Evolutionary conservation across 352 stramenopile genomes (phyloP).

Genomic region (Pythium rishiriense): DNA sequence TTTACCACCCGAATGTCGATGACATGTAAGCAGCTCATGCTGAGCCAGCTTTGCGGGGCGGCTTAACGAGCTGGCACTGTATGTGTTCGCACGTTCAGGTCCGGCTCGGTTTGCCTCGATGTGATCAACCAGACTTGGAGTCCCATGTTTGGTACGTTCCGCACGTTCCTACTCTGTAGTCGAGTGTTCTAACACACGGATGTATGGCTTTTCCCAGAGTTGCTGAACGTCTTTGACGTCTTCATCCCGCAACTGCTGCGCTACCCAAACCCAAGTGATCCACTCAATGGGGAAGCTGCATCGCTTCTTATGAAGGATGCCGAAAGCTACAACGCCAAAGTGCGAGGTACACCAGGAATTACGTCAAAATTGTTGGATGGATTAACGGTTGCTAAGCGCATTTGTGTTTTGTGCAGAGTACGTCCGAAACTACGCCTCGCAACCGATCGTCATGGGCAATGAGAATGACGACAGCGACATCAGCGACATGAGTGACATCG

Average conservation of each 20-base stretch:
- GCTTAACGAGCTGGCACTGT: slow-evolving; percentile 8
- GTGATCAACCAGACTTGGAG: slow-evolving; percentile 96
- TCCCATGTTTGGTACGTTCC: slow-evolving; percentile 87
- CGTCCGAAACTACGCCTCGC: slow-evolving; percentile 74
- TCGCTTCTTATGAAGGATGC: slow-evolving; percentile 89
- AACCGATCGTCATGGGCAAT: slow-evolving; percentile 72
- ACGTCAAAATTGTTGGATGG: background rate
- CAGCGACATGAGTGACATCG: slow-evolving; percentile 85
- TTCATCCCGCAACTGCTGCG: slow-evolving; percentile 93
- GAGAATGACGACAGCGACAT: slow-evolving; percentile 78
- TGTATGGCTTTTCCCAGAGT: slow-evolving; percentile 47
- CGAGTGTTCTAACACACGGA: background rate
- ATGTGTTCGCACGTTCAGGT: slow-evolving; percentile 37
- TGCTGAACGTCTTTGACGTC: slow-evolving; percentile 93
- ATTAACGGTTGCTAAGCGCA: background rate
- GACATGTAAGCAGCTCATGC: slow-evolving; percentile 65
- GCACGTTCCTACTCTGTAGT: background rate
- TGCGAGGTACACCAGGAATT: slow-evolving; percentile 56
- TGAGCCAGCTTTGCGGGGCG: too few species aligned
- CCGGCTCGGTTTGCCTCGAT: slow-evolving; percentile 91
- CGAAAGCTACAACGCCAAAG: slow-evolving; percentile 87
- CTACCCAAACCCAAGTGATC: slow-evolving; percentile 92
- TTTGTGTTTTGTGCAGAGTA: slow-evolving; percentile 48
- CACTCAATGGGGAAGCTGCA: slow-evolving; percentile 89
- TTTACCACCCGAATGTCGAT: slow-evolving; percentile 94